Evolutionary conservation across 257 asterid species (phyloP).

Genomic region (Schizonepeta tenuifolia): DNA sequence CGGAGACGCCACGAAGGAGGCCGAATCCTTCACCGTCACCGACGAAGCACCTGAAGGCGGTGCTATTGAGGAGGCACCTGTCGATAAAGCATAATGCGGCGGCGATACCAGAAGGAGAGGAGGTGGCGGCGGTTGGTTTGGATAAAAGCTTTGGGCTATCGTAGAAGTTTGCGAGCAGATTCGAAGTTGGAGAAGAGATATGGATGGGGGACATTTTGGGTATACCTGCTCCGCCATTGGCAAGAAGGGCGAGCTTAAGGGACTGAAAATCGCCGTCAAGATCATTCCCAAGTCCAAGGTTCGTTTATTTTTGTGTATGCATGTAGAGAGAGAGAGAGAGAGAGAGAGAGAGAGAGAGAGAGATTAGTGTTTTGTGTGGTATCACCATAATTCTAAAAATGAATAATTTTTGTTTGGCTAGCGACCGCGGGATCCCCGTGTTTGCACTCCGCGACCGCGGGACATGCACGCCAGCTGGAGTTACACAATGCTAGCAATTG

Average conservation of each 20-base stretch:
- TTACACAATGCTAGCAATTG: too few relatives aligned
- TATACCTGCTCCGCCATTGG: conserved; percentile 61
- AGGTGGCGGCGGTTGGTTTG: conserved; percentile 38
- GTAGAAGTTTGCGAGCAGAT: conserved; percentile 51
- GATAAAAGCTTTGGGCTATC: conserved; percentile 70
- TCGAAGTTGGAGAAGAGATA: conserved; percentile 65
- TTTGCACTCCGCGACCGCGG: too few relatives aligned
- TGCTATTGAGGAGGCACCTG: conserved; percentile 35
- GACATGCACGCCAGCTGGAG: too few relatives aligned
- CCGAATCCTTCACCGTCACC: conserved; percentile 67
- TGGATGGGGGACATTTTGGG: conserved; percentile 80
- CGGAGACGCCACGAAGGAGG: conserved; percentile 39
- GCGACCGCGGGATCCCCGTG: too few relatives aligned
- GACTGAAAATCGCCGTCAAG: conserved; percentile 68
- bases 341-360: too few relatives aligned
- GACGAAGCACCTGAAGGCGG: conserved; percentile 55
- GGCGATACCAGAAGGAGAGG: conserved; percentile 34
- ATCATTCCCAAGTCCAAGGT: conserved; percentile 73
- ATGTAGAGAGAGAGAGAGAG: too few relatives aligned
- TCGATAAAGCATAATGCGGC: conserved; percentile 37
- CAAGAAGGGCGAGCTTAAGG: conserved; percentile 67
- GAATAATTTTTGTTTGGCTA: too few relatives aligned
- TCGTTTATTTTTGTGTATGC: background rate
- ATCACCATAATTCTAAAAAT: background rate
- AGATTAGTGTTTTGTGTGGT: background rate